phyloP scores from a whole-genome alignment of 2,329 filamentous ascomycete genomes.

The Sordariomycetes sp. region DNA sequence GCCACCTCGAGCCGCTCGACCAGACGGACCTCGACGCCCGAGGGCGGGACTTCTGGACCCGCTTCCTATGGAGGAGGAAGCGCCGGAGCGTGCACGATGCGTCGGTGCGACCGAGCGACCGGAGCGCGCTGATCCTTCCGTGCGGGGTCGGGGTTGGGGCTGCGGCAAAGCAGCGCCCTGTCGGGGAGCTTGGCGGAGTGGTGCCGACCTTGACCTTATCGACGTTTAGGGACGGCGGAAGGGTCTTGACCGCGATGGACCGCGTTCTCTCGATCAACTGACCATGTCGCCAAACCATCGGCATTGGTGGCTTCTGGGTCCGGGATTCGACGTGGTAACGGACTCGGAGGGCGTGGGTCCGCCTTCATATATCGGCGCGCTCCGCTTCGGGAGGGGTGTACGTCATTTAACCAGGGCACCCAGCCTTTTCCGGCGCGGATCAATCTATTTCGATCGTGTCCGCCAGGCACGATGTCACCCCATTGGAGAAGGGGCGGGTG shows the following conservation, averaged over 20 bases:
- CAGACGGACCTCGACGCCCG: background rate
- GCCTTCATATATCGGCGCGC: background rate
- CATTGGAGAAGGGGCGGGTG: background rate
- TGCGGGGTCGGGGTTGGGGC: background rate
- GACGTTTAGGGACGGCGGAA: background rate
- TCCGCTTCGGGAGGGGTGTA: background rate
- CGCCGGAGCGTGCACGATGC: background rate
- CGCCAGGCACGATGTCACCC: background rate
- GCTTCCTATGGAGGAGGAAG: background rate
- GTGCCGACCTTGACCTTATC: constrained; percentile 1
- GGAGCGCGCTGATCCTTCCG: background rate
- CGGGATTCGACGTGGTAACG: background rate
- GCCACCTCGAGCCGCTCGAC: constrained; percentile 1
- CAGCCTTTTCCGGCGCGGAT: background rate
- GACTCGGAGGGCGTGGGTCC: constrained; percentile 4
- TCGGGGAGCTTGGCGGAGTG: background rate
- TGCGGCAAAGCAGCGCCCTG: background rate
- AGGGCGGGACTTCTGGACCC: background rate
- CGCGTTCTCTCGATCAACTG: background rate
- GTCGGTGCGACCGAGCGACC: background rate
- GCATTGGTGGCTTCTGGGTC: background rate
- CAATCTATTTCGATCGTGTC: background rate
- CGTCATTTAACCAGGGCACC: constrained; percentile 2
- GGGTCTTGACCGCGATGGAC: background rate
- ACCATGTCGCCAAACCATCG: background rate